Evolutionary conservation across 768 basidiomycete genomes (phyloP).

Genomic region (Antrodiella citrinella): DNA sequence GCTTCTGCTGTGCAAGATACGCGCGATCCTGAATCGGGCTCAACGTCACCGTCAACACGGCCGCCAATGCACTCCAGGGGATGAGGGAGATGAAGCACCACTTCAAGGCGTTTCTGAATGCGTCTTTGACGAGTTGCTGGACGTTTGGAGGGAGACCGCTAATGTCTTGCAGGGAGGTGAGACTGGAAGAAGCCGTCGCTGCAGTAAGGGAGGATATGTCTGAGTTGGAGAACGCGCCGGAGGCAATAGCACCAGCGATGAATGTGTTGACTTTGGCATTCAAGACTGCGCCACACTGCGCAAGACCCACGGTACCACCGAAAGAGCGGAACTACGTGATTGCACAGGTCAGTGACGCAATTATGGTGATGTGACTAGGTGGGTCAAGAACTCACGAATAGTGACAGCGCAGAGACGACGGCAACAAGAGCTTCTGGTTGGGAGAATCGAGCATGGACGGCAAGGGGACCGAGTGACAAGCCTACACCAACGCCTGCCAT

Average conservation of each 20-base stretch:
- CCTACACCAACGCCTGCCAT: slow-evolving; percentile 39
- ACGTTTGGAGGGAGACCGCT: slow-evolving; percentile 26
- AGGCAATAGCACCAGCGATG: slow-evolving; percentile 20
- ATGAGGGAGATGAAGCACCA: slow-evolving; percentile 40
- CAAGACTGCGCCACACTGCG: slow-evolving; percentile 43
- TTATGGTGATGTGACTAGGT: background rate
- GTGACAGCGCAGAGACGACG: slow-evolving; percentile 32
- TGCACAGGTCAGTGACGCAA: no score
- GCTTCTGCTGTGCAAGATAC: background rate
- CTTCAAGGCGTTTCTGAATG: slow-evolving; percentile 32
- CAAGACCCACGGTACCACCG: slow-evolving; percentile 47
- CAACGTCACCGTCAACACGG: slow-evolving; percentile 31
- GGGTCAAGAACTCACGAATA: slow-evolving; percentile 33
- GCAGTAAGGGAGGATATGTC: slow-evolving; percentile 22
- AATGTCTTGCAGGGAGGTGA: slow-evolving; percentile 30
- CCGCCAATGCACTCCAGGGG: slow-evolving; percentile 36
- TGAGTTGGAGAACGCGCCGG: slow-evolving; percentile 22
- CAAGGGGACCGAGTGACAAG: slow-evolving; percentile 29
- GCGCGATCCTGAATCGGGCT: slow-evolving; percentile 27
- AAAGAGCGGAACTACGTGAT: slow-evolving; percentile 33
- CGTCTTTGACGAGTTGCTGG: slow-evolving; percentile 29
- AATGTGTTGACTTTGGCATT: slow-evolving; percentile 31
- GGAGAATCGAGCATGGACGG: slow-evolving; percentile 38
- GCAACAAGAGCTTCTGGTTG: slow-evolving; percentile 33
- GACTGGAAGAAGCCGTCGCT: slow-evolving; percentile 18